Percentiles rank a stretch among this genome's conserved stretches.
phyloP scores from a whole-genome alignment of 106 monocot species.

The Dioscorea alata region DNA sequence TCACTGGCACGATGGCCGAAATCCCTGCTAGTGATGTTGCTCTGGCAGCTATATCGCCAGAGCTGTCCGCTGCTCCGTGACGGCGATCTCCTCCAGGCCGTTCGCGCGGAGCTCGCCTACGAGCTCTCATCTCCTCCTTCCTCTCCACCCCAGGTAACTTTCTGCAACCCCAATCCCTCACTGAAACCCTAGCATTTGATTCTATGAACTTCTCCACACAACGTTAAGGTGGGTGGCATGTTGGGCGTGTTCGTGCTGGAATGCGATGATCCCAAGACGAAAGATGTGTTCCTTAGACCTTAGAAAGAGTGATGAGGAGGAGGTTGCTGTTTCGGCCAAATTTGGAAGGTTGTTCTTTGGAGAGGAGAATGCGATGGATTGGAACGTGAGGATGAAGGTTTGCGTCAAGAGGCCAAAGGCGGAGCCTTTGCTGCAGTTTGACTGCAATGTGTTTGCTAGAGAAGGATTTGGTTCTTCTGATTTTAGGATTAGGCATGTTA shows the following conservation, averaged over 20 bases:
- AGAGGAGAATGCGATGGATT: slow-evolving; percentile 15
- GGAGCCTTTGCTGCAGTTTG: slow-evolving; percentile 39
- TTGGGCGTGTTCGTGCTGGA: slow-evolving; percentile 29
- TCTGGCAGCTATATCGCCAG: slow-evolving; percentile 6
- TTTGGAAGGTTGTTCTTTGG: slow-evolving; percentile 24
- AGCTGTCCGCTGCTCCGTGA: slow-evolving; percentile 6
- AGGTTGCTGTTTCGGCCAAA: slow-evolving; percentile 42
- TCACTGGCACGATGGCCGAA: too few relatives aligned
- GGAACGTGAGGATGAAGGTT: slow-evolving; percentile 48
- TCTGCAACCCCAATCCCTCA: neutral
- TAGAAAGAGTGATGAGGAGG: slow-evolving; percentile 13
- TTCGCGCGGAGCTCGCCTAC: slow-evolving; percentile 45
- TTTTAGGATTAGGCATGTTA: slow-evolving; percentile 22
- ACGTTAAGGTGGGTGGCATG: neutral
- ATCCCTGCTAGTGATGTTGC: neutral
- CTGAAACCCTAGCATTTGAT: neutral
- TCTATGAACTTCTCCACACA: neutral
- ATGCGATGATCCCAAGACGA: slow-evolving; percentile 22
- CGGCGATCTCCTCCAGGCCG: slow-evolving; percentile 31
- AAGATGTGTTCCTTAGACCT: slow-evolving; percentile 51
- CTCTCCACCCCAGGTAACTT: neutral
- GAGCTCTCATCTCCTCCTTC: slow-evolving; percentile 39
- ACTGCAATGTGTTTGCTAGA: slow-evolving; percentile 30
- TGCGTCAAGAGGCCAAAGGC: slow-evolving; percentile 28
- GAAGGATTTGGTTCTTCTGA: slow-evolving; percentile 9